phyloP scores from a whole-genome alignment of 192 early-diverging fungal genomes.

The Podila epicladia region DNA sequence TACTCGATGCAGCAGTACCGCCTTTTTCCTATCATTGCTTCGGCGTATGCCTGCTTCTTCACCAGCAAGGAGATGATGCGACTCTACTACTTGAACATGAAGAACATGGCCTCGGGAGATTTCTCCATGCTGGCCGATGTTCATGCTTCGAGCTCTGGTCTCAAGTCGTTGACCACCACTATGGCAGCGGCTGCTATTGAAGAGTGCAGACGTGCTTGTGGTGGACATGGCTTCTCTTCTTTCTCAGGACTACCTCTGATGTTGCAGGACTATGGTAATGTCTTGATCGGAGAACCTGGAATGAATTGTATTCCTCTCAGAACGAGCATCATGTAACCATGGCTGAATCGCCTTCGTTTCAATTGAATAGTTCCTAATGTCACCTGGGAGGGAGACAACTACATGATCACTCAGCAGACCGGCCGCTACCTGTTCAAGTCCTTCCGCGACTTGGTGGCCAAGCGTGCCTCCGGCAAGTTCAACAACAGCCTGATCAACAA shows the following conservation, averaged over 20 bases:
- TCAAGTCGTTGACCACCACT: constrained; percentile 80
- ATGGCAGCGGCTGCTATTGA: constrained; percentile 77
- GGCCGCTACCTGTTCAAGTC: constrained; percentile 66
- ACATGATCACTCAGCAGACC: constrained; percentile 86
- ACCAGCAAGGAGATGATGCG: constrained; percentile 71
- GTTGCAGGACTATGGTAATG: constrained; percentile 66
- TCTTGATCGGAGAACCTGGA: too few species aligned
- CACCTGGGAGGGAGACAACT: constrained; percentile 89
- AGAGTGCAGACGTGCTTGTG: constrained; percentile 76
- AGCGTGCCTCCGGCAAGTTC: constrained; percentile 34
- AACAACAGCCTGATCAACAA: constrained; percentile 18
- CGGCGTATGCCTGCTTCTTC: constrained; percentile 79
- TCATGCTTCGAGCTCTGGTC: constrained; percentile 76
- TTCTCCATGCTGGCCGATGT: constrained; percentile 76
- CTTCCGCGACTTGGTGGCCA: constrained; percentile 44
- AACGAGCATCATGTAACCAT: not conserved
- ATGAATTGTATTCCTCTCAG: too few species aligned
- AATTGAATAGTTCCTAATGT: constrained; percentile 64
- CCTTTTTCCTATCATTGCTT: constrained; percentile 74
- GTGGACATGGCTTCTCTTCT: constrained; percentile 81
- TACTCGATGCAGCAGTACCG: constrained; percentile 85
- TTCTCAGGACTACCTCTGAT: constrained; percentile 78
- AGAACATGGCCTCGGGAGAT: constrained; percentile 65
- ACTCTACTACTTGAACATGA: constrained; percentile 70
- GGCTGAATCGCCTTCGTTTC: not conserved